Conservation (phyloP, 805 yeast genomes). For the Brettanomyces anomalus region DNA sequence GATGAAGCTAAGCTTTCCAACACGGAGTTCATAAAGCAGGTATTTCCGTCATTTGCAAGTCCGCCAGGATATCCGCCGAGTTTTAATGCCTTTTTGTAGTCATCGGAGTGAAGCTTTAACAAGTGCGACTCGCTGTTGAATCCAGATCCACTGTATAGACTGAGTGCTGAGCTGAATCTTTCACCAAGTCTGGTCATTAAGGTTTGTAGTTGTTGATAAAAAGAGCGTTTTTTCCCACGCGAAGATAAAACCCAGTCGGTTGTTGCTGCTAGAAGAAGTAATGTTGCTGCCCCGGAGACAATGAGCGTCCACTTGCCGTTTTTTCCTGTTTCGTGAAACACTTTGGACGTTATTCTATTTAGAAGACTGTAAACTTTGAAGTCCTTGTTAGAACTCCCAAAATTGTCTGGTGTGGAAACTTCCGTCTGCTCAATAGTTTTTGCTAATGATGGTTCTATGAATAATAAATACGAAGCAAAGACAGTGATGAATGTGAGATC, state of each 20-base stretch:
- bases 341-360: no score
- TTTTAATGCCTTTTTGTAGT: conserved; percentile 31
- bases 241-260: conserved; percentile 8
- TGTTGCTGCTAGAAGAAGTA: conserved; percentile 12
- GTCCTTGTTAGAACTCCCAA: no score
- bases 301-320: conserved; percentile 10
- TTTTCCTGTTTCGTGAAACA: no score
- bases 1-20: conserved; percentile 77
- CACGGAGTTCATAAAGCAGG: conserved; percentile 91
- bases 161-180: conserved; percentile 5
- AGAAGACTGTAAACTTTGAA: no score
- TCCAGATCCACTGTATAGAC: conserved; percentile 10
- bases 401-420: no score
- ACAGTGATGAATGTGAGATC: no score
- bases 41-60: conserved; percentile 80
- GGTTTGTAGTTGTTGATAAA: not conserved
- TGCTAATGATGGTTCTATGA: no score
- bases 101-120: conserved; percentile 6
- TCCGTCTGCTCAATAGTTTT: no score
- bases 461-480: no score
- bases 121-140: conserved; percentile 12
- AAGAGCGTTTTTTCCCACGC: not conserved
- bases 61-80: conserved; percentile 80
- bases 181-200: conserved; percentile 9
- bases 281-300: conserved; percentile 10